Conservation (phyloP, 163 green algal genomes). For the Prototheca wickerhamii region DNA sequence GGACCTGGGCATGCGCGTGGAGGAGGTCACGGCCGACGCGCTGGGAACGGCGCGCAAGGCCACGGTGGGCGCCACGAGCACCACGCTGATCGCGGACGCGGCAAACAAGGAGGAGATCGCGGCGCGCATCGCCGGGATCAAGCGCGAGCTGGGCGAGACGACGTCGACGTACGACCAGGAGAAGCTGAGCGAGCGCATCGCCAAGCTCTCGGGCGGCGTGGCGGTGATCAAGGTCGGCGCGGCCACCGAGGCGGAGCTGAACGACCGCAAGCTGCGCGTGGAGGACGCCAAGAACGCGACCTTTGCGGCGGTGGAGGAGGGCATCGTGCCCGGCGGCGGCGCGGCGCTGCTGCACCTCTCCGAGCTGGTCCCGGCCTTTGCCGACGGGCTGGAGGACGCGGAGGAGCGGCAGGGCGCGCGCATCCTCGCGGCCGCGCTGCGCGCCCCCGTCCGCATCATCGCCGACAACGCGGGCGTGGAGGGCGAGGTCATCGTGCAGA, state of each 20-base stretch:
- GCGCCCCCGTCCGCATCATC: slow-evolving; percentile 69
- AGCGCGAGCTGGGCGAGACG: slow-evolving; percentile 92
- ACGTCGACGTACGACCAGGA: slow-evolving; percentile 94
- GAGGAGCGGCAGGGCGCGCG: slow-evolving; percentile 91
- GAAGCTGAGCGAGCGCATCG: slow-evolving; percentile 96
- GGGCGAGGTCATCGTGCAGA: slow-evolving; percentile 95
- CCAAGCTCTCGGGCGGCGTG: slow-evolving; percentile 88
- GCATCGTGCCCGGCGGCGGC: slow-evolving; percentile 84
- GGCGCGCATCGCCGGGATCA: slow-evolving; percentile 82
- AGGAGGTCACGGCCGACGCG: slow-evolving; percentile 67
- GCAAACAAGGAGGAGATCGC: slow-evolving; percentile 93
- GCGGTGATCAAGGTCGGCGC: slow-evolving; percentile 95
- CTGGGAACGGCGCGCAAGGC: slow-evolving; percentile 88
- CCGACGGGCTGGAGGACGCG: slow-evolving; percentile 29
- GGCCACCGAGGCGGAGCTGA: slow-evolving; percentile 93
- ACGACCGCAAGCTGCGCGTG: slow-evolving; percentile 97
- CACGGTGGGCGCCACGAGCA: slow-evolving; percentile 63
- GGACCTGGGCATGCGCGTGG: slow-evolving; percentile 77
- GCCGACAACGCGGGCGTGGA: slow-evolving; percentile 94
- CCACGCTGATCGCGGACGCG: slow-evolving; percentile 91
- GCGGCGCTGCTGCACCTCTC: slow-evolving; percentile 90
- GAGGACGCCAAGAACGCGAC: slow-evolving; percentile 99
- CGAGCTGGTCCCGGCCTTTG: slow-evolving; percentile 75
- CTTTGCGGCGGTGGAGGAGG: slow-evolving; percentile 91
- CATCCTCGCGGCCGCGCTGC: slow-evolving; percentile 85